Evolutionary conservation across 768 basidiomycete genomes (phyloP).

Genomic region (Leccinum rimulosum): DNA sequence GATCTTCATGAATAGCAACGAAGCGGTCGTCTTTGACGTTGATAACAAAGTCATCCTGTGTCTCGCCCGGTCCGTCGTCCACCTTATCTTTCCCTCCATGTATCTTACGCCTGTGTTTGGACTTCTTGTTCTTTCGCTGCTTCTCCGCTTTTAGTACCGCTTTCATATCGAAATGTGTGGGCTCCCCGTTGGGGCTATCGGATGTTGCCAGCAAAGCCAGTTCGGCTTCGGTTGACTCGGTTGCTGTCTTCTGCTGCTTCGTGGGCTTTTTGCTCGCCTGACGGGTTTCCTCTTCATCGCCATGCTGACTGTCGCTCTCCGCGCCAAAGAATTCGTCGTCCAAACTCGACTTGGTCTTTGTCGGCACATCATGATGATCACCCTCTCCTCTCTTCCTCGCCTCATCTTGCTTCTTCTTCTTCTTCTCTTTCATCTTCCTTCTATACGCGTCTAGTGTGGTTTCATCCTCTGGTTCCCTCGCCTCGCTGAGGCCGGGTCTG

Average conservation of each 20-base stretch:
- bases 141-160: slow-evolving; percentile 88
- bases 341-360: slow-evolving; percentile 9
- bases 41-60: slow-evolving; percentile 79
- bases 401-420: slow-evolving; percentile 76
- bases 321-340: slow-evolving; percentile 77
- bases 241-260: slow-evolving; percentile 15
- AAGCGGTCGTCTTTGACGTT: slow-evolving; percentile 89
- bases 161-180: slow-evolving; percentile 87
- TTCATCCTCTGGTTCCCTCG: slow-evolving; percentile 59
- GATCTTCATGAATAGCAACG: slow-evolving; percentile 82
- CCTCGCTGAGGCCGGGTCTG: slow-evolving; percentile 71
- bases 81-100: slow-evolving; percentile 26
- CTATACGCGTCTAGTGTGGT: slow-evolving; percentile 89
- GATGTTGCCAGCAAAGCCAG: slow-evolving; percentile 60
- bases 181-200: slow-evolving; percentile 51
- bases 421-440: slow-evolving; percentile 86
- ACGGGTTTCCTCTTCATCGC: slow-evolving; percentile 28
- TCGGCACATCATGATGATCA: slow-evolving; percentile 21
- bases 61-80: slow-evolving; percentile 55
- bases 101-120: slow-evolving; percentile 31
- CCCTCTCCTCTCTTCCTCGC: slow-evolving; percentile 37
- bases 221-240: slow-evolving; percentile 46
- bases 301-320: slow-evolving; percentile 27
- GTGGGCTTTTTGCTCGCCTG: slow-evolving; percentile 25
- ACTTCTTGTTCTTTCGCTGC: slow-evolving; percentile 41